Evolutionary conservation across 352 stramenopile species (phyloP).

Genomic region (Phytophthora palmivora): DNA sequence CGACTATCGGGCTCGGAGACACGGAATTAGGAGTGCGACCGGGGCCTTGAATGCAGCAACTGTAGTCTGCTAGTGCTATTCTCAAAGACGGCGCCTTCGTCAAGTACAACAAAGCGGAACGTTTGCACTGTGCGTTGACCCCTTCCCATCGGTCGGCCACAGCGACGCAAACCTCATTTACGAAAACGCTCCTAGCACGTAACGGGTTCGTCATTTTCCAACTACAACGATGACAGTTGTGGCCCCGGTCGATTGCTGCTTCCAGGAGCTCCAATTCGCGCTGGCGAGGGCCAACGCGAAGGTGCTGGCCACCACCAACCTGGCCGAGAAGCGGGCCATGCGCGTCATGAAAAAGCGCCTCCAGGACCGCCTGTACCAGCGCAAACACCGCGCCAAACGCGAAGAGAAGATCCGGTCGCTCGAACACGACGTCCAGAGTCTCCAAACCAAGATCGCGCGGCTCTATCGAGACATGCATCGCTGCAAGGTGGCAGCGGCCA

Average conservation of each 20-base stretch:
- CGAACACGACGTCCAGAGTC: slow-evolving; percentile 28
- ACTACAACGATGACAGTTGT: slow-evolving; percentile 15
- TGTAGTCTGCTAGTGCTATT: no score
- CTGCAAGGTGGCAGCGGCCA: slow-evolving; percentile 13
- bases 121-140: no score
- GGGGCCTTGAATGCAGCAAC: no score
- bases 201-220: slow-evolving; percentile 7
- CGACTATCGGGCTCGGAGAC: no score
- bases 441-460: slow-evolving; percentile 35
- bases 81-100: no score
- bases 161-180: no score
- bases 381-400: slow-evolving; percentile 46
- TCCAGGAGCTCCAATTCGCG: slow-evolving; percentile 24
- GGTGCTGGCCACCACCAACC: slow-evolving; percentile 17
- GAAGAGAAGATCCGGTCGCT: slow-evolving; percentile 29
- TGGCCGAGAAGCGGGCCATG: slow-evolving; percentile 21
- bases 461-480: slow-evolving; percentile 32
- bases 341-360: slow-evolving; percentile 36
- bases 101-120: no score
- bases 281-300: slow-evolving; percentile 18
- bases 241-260: slow-evolving; percentile 7
- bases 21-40: no score
- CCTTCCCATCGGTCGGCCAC: no score
- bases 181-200: slow-evolving; percentile 3
- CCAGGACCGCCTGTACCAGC: slow-evolving; percentile 47